Evolutionary conservation across 306 rosid species (phyloP).

Genomic region (Spatholobus suberectus): DNA sequence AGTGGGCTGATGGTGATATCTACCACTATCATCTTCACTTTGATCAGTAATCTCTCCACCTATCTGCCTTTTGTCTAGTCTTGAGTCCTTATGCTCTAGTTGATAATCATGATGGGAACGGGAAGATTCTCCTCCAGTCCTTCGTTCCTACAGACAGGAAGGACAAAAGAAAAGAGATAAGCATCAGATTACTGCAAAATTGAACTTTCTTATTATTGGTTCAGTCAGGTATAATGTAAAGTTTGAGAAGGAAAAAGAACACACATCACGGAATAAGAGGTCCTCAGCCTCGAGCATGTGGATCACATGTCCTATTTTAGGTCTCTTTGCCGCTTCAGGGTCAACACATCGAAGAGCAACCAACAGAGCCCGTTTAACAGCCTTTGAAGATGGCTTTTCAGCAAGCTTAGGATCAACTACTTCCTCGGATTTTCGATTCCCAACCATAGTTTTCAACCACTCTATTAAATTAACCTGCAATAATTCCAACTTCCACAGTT

Average conservation of each 20-base stretch:
- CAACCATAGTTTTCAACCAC: slow-evolving; percentile 93
- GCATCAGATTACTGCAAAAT: slow-evolving; percentile 9
- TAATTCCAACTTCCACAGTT: slow-evolving; percentile 25
- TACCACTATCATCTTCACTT: slow-evolving; percentile 63
- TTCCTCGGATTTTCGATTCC: slow-evolving; percentile 82
- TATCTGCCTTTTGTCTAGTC: slow-evolving; percentile 49
- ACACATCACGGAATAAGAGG: slow-evolving; percentile 73
- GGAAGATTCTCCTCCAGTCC: slow-evolving; percentile 57
- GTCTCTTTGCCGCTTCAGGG: slow-evolving; percentile 94
- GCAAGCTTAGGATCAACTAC: slow-evolving; percentile 89
- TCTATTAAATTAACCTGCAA: slow-evolving; percentile 87
- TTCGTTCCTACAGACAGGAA: slow-evolving; percentile 63
- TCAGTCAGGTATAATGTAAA: neutral
- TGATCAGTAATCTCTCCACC: slow-evolving; percentile 66
- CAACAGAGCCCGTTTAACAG: slow-evolving; percentile 82
- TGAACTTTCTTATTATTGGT: slow-evolving; percentile 18
- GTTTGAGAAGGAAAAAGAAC: slow-evolving; percentile 26
- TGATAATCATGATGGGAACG: slow-evolving; percentile 51
- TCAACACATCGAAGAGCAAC: slow-evolving; percentile 97
- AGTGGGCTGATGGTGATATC: slow-evolving; percentile 55
- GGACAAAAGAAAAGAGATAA: neutral
- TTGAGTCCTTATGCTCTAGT: slow-evolving; percentile 52
- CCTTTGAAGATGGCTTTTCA: slow-evolving; percentile 87
- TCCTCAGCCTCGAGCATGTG: slow-evolving; percentile 99
- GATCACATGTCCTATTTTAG: slow-evolving; percentile 95